Percentiles rank a stretch among this genome's conserved stretches.
Conservation (phyloP, 345 rosid species). For the Limnanthes douglasii region DNA sequence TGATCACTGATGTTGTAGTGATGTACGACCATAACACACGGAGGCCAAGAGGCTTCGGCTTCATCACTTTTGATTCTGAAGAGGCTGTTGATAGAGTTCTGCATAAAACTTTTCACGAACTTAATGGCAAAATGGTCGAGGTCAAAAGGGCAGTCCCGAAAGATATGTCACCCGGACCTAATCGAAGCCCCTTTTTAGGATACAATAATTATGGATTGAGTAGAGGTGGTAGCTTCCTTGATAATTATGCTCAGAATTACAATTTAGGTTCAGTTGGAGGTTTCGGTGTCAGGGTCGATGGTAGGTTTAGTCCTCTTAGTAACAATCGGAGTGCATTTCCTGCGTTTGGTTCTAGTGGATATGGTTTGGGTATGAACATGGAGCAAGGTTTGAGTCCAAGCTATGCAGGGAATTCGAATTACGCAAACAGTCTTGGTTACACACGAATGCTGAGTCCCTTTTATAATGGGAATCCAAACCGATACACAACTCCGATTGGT, state of each 20-base stretch:
- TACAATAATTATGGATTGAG: constrained; percentile 41
- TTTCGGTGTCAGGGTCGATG: constrained; percentile 43
- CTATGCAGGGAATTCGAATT: constrained; percentile 45
- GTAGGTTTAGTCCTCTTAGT: constrained; percentile 68
- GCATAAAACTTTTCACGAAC: constrained; percentile 82
- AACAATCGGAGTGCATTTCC: constrained; percentile 40
- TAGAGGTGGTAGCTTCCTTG: constrained; percentile 53
- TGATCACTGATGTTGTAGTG: constrained; percentile 76
- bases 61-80: constrained; percentile 87
- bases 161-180: constrained; percentile 57
- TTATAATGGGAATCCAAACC: constrained; percentile 41
- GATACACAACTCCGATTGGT: constrained; percentile 59
- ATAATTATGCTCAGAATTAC: constrained; percentile 57
- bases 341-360: constrained; percentile 23
- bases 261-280: constrained; percentile 21
- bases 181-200: constrained; percentile 55
- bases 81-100: constrained; percentile 90
- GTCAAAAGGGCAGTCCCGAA: constrained; percentile 97
- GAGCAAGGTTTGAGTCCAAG: constrained; percentile 50
- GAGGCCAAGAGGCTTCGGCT: constrained; percentile 97
- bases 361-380: constrained; percentile 54
- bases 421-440: constrained; percentile 46
- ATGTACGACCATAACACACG: constrained; percentile 99
- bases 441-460: constrained; percentile 46
- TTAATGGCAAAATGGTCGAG: constrained; percentile 96